Base-by-base conservation (phyloP, 1,284 basidiomycete species). In the Lentinula novae-zelandiae region DNA sequence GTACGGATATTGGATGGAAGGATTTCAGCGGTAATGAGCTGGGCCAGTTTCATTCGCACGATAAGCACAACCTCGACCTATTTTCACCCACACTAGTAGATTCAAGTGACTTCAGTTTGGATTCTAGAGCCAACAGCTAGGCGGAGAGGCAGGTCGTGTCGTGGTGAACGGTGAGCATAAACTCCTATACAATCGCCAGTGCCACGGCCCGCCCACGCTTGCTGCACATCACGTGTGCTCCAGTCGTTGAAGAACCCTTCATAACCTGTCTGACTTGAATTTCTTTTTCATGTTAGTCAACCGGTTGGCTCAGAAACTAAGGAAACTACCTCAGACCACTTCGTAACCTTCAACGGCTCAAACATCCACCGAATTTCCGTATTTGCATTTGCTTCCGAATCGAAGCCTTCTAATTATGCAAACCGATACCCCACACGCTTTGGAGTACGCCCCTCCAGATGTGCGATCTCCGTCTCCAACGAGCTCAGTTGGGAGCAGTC, bases 381-480 rank as follows among this genome's bases (percentile, higher is more conserved):
- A 8, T 51, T 51, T 10, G 3, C 17, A 8, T 36, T 34, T 53
- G 51, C 34, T 53, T 17, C 13, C 34, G 51, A 36, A 20, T 38
- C 51, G 36, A 36, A 36, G 34, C n/a, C 6, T 3, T 20, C 22
- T 13, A 17, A 12, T 34, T 34, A 44, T 44, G 40, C 54, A 44
- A 65, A 50, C 66, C 12, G 49, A 65, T 33, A 69, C 71, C 56
- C 67, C 66, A 15, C 71, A 71, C 54, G 36, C 33, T 39, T 73
- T 81, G 22, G 82, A 81, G 64, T 90, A 90, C 66, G 84, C 83
- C 17, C 78, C 84, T 5, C 86, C 87, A 8, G 78, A 89, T 52
- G 76, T 89, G 40, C 84, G 87, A 20, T 79, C 83, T 5, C 80
- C 87, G 1, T 90, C 89, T 2, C 89, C 89, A 17, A 82, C 86